These are phyloP conservation scores for Coniella vitis DNA, from an alignment of 2,329 filamentous ascomycete species.

Conservation along the genomic window DNA sequence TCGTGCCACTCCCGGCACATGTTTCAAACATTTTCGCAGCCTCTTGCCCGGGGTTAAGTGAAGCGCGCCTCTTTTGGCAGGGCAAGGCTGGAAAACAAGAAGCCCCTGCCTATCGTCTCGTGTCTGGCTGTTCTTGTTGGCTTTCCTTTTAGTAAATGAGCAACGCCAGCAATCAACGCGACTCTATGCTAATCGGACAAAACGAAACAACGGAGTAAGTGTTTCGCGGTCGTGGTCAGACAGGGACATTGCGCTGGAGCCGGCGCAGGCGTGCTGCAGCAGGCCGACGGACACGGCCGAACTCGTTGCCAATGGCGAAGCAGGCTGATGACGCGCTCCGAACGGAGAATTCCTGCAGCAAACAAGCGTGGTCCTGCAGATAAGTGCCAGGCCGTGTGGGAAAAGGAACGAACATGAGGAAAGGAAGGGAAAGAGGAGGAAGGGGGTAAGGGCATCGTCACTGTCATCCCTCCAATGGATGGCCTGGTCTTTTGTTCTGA, in stretches of 20 bases:
- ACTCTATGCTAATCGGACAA: too few relatives aligned
- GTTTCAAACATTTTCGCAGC: conserved; percentile 11
- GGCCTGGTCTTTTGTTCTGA: too few relatives aligned
- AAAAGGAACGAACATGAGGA: background rate
- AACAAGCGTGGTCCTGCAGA: conserved; percentile 6
- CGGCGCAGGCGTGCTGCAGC: background rate
- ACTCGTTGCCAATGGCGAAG: background rate
- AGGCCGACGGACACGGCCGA: background rate
- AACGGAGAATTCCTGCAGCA: conserved; percentile 8
- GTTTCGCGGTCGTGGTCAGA: background rate
- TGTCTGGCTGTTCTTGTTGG: too few relatives aligned
- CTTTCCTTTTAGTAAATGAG: too few relatives aligned
- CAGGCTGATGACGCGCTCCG: background rate
- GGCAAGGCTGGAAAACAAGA: too few relatives aligned
- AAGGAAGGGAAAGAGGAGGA: background rate
- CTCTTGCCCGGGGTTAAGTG: background rate
- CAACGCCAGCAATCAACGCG: too few relatives aligned
- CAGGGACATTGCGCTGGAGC: background rate
- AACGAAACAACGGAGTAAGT: background rate
- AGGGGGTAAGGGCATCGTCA: too few relatives aligned
- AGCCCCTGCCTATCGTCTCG: too few relatives aligned
- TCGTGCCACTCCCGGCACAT: conserved; percentile 11
- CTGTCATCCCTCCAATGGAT: too few relatives aligned
- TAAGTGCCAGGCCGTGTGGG: background rate
- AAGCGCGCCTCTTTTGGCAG: too few relatives aligned